phyloP scores from a whole-genome alignment of 768 basidiomycete genomes.

The Hygrocybe coccinea region DNA sequence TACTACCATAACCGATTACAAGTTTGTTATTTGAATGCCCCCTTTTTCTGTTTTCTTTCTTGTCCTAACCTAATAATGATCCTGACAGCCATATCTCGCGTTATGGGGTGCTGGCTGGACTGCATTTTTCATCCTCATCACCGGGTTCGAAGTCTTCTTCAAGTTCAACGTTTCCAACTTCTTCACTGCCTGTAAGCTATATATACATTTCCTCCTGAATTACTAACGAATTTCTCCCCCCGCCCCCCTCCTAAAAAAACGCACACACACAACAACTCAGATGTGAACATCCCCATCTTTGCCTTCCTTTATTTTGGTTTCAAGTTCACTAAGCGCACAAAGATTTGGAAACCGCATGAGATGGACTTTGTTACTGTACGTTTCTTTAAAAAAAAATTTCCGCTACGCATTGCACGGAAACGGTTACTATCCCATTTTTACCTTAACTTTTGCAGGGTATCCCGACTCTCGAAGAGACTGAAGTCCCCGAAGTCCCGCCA shows the following conservation, averaged over 20 bases:
- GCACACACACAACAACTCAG: slow-evolving; percentile 15
- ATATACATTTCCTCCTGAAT: too few relatives aligned
- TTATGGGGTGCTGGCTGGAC: slow-evolving; percentile 58
- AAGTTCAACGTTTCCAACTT: slow-evolving; percentile 44
- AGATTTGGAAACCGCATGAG: slow-evolving; percentile 51
- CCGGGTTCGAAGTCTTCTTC: slow-evolving; percentile 47
- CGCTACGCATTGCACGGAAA: neutral
- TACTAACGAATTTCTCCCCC: slow-evolving; percentile 1
- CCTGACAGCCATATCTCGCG: slow-evolving; percentile 42
- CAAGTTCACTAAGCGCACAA: slow-evolving; percentile 39
- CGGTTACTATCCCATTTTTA: neutral
- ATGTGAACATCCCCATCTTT: slow-evolving; percentile 49
- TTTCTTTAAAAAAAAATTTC: slow-evolving; percentile 16
- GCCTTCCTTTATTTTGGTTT: slow-evolving; percentile 40
- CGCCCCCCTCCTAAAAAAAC: neutral
- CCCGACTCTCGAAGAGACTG: slow-evolving; percentile 67
- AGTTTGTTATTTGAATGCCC: slow-evolving; percentile 1
- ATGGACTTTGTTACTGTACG: slow-evolving; percentile 68
- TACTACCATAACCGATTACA: slow-evolving; percentile 50
- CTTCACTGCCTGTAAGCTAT: slow-evolving; percentile 37
- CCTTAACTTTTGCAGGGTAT: slow-evolving; percentile 43
- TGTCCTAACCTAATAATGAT: neutral
- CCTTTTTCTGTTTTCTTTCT: neutral
- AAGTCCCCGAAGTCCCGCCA: slow-evolving; percentile 47
- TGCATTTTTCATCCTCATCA: slow-evolving; percentile 40